Evolutionary conservation across 176 grass and related monocot genomes (phyloP).

Genomic region (Triticum urartu): DNA sequence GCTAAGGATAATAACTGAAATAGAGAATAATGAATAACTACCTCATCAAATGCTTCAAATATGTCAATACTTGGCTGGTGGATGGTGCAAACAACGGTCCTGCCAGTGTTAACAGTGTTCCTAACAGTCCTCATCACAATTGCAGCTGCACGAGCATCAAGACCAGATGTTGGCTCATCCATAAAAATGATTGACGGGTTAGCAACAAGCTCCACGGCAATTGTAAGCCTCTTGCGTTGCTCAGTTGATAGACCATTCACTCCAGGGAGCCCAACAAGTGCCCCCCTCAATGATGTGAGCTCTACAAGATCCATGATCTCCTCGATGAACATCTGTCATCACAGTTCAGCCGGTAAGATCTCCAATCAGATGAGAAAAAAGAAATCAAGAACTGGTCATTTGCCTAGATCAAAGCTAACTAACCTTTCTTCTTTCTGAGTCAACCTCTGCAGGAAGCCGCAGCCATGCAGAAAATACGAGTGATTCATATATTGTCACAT

Average conservation of each 20-base stretch:
- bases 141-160: constrained; percentile 85
- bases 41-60: constrained; percentile 97
- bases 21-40: constrained; percentile 31
- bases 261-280: constrained; percentile 85
- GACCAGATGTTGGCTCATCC: constrained; percentile 95
- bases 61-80: constrained; percentile 99
- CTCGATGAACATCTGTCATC: constrained; percentile 78
- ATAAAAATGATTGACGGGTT: constrained; percentile 95
- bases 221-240: constrained; percentile 89
- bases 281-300: constrained; percentile 63
- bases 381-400: constrained; percentile 21
- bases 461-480: constrained; percentile 87
- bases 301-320: constrained; percentile 95
- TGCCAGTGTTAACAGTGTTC: constrained; percentile 85
- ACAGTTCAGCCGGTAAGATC: constrained; percentile 26
- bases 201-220: constrained; percentile 91
- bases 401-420: constrained; percentile 29
- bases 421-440: constrained; percentile 66
- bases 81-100: constrained; percentile 94
- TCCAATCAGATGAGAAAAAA: constrained; percentile 17
- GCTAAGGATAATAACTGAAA: constrained; percentile 22
- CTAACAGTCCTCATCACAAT: constrained; percentile 96
- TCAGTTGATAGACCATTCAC: constrained; percentile 86
- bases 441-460: constrained; percentile 57
- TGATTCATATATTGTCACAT: constrained; percentile 81